These are phyloP conservation scores for Daedaleopsis nitida DNA, from an alignment of 768 basidiomycete genomes.

Conservation along the genomic window DNA sequence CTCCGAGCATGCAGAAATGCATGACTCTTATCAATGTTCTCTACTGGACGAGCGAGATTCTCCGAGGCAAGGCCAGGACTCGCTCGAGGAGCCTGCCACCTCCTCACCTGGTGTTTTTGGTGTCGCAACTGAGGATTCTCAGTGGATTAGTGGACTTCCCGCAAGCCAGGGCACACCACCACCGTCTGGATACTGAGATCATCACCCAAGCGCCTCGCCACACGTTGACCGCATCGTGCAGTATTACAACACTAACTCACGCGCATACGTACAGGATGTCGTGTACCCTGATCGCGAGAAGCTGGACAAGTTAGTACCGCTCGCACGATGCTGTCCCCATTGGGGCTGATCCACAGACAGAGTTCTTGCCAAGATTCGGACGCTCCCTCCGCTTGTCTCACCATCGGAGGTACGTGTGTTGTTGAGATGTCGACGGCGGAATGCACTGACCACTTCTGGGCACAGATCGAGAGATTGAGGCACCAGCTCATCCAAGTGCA, in stretches of 20 bases:
- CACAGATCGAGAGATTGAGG: constrained; percentile 79
- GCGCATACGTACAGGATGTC: constrained; percentile 51
- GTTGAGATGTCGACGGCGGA: neutral
- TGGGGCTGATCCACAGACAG: constrained; percentile 37
- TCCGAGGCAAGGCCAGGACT: no score
- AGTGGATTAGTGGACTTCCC: no score
- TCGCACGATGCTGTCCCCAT: constrained; percentile 58
- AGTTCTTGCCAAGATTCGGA: constrained; percentile 74
- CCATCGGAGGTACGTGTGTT: constrained; percentile 75
- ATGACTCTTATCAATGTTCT: no score
- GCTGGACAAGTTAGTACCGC: constrained; percentile 59
- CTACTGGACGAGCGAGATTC: no score
- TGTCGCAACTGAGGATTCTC: no score
- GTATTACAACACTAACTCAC: neutral
- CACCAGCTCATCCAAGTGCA: constrained; percentile 81
- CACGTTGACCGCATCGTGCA: neutral
- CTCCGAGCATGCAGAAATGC: no score
- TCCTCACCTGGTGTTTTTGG: no score
- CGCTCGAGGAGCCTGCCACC: no score
- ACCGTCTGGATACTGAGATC: no score
- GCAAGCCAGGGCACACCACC: no score
- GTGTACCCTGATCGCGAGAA: constrained; percentile 66
- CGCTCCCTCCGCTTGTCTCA: constrained; percentile 88
- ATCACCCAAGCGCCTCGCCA: neutral
- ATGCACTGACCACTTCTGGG: no score